These are phyloP conservation scores for Penicillium verrucosum DNA, from an alignment of 2,329 filamentous ascomycete genomes.

Conservation along the genomic window DNA sequence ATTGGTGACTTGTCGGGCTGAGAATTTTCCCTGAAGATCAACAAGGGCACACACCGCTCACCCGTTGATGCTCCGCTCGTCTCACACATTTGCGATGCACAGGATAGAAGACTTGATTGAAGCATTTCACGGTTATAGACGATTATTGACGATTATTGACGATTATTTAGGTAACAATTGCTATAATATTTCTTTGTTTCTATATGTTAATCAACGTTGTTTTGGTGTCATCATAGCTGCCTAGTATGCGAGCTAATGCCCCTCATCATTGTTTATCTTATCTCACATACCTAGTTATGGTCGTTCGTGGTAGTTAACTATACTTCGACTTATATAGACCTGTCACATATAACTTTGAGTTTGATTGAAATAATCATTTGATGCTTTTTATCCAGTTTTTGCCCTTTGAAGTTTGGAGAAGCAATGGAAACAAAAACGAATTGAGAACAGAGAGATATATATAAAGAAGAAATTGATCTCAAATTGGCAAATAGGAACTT, in stretches of 20 bases:
- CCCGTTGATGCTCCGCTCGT: slow-evolving; percentile 9
- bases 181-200: neutral
- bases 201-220: neutral
- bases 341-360: neutral
- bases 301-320: neutral
- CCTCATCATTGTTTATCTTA: slow-evolving; percentile 30
- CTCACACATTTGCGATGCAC: neutral
- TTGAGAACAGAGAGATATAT: neutral
- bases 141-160: neutral
- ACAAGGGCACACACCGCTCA: slow-evolving; percentile 22
- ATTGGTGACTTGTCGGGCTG: slow-evolving; percentile 19
- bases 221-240: slow-evolving; percentile 7
- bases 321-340: slow-evolving; percentile 13
- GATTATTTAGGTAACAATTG: neutral
- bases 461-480: neutral
- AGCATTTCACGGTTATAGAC: neutral
- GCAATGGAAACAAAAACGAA: neutral
- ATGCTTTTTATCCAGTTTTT: neutral
- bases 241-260: slow-evolving; percentile 8
- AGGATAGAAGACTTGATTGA: neutral
- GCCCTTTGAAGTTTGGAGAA: neutral
- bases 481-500: neutral
- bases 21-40: slow-evolving; percentile 19
- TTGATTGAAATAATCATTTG: neutral
- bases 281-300: slow-evolving; percentile 10